Evolutionary conservation across 148 eudicot genomes (phyloP).

Genomic region (Camellia sinensis): DNA sequence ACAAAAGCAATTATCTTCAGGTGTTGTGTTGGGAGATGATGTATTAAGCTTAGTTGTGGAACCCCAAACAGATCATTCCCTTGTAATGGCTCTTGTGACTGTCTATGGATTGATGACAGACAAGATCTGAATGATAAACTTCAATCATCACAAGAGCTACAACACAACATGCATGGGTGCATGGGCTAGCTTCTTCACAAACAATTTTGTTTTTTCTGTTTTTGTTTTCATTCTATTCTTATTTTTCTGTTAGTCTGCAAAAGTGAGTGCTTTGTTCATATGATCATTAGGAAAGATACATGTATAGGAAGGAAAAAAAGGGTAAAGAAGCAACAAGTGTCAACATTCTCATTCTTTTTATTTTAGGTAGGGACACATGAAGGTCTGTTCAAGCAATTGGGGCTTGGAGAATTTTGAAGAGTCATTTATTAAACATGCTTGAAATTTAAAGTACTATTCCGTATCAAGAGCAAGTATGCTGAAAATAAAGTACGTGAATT

Average conservation of each 20-base stretch:
- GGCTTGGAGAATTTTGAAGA: too few species aligned
- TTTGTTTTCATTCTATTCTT: too few species aligned
- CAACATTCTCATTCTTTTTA: background rate
- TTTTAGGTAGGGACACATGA: background rate
- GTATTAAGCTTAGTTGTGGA: slow-evolving; percentile 56
- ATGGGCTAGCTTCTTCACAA: too few species aligned
- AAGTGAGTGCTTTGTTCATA: background rate
- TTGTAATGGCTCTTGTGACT: slow-evolving; percentile 59
- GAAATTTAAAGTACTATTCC: too few species aligned
- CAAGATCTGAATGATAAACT: background rate
- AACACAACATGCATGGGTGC: too few species aligned
- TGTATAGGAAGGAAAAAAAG: background rate
- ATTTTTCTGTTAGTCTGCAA: background rate
- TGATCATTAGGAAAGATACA: too few species aligned
- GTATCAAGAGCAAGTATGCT: too few species aligned
- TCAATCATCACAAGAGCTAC: too few species aligned
- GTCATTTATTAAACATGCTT: too few species aligned
- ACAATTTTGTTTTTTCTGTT: too few species aligned
- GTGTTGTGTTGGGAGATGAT: slow-evolving; percentile 62
- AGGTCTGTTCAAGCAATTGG: background rate
- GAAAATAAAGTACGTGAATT: too few species aligned
- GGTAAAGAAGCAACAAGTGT: background rate
- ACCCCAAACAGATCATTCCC: slow-evolving; percentile 51
- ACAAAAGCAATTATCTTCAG: slow-evolving; percentile 48
- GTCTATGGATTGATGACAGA: slow-evolving; percentile 47